phyloP scores from a whole-genome alignment of 2,329 filamentous ascomycete genomes.

The Elsinoe fawcettii region DNA sequence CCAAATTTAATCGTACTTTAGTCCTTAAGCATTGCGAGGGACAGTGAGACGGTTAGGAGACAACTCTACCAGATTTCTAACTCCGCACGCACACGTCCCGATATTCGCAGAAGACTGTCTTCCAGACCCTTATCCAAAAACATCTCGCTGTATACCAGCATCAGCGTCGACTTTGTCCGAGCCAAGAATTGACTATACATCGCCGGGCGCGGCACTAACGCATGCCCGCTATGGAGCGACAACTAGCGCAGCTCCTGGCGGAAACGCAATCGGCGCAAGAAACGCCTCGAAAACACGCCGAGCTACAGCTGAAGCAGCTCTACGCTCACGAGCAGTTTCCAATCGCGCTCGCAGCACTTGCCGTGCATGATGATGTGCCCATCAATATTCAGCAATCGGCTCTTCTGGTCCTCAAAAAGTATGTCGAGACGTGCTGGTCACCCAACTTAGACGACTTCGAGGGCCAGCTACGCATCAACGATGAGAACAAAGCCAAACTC shows the following conservation, averaged over 20 bases:
- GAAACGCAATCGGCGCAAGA: conserved; percentile 76
- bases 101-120: background rate
- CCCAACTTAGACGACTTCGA: conserved; percentile 63
- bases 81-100: background rate
- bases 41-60: too few species aligned
- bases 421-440: conserved; percentile 80
- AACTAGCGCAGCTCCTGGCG: conserved; percentile 78
- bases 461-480: conserved; percentile 58
- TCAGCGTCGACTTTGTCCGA: background rate
- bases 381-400: conserved; percentile 75
- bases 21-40: too few species aligned
- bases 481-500: conserved; percentile 65
- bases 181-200: background rate
- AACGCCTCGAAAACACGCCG: conserved; percentile 73
- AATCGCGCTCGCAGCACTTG: conserved; percentile 70
- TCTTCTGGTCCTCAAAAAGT: conserved; percentile 69
- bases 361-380: conserved; percentile 64
- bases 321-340: conserved; percentile 66
- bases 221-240: conserved; percentile 66
- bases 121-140: background rate
- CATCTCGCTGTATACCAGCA: background rate
- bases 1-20: too few species aligned
- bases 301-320: conserved; percentile 68
- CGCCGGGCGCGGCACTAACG: conserved; percentile 1
- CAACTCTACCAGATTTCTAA: too few species aligned